Base-by-base conservation (phyloP, 2,329 filamentous ascomycete genomes). In the Parastagonospora avenae region DNA sequence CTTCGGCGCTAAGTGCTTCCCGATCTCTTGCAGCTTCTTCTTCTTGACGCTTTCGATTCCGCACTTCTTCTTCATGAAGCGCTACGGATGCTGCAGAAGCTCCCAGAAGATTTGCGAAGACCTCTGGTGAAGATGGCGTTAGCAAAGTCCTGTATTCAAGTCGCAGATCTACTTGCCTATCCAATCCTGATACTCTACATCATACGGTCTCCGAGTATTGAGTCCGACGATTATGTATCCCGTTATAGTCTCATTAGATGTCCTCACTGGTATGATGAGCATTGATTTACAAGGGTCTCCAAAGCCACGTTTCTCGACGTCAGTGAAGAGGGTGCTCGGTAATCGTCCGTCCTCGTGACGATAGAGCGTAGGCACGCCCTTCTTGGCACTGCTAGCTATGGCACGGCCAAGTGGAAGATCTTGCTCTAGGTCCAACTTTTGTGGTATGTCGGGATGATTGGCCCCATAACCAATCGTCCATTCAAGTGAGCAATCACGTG, bases 151-250 rank as follows among this genome's bases (percentile, higher is more conserved):
- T 24, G 19, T 5, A 3, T 24, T 3, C 19, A 24, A 24, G 19
- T 24, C 3, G 19, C 19, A 24, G 19, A 24, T 24, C 19, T 24
- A 24, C 19, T 24, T 5, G 5, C 19, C 19, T 28, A 57, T 57
- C 55, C 55, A 57, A 12, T 55, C 52, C 32, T 50, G 37, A 48
- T 62, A 62, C n/a, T 59, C 52, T 8, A 50, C 44, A 16, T 62
- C 57, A 14, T 56, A 62, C 8, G 59, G 59, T 4, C 57, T 35
- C 10, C 58, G 59, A 4, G 57, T 59, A 4, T 62, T 62, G 9
- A 62, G 30, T 5, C 57, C 50, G 1, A 53, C 12, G 2, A 55
- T 39, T n/a, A 55, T 42, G 27, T 49, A 52, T 2, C 46, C 52
- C 8, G 47, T 37, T 4, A 53, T 32, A 12, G 42, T 48, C 1